Evolutionary conservation across 805 yeast genomes (phyloP).

Genomic region (Nematodospora valgi): DNA sequence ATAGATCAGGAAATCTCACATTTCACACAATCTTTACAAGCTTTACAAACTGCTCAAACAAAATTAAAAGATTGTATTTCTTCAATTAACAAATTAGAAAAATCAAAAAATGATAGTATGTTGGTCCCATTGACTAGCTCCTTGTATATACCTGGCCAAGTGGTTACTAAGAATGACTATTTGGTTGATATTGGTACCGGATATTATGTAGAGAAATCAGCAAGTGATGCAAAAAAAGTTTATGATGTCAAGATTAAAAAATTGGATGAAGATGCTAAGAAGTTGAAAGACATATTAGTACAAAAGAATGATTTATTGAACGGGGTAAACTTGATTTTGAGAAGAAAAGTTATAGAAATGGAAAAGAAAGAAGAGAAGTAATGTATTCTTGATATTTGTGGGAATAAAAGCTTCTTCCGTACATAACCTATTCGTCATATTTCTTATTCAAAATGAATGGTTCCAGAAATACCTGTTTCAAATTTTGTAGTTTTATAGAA

Average conservation of each 20-base stretch:
- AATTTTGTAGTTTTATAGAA: constrained; percentile 38
- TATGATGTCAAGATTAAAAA: constrained; percentile 73
- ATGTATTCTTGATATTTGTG: neutral
- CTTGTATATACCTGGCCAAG: constrained; percentile 82
- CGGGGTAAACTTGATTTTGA: constrained; percentile 56
- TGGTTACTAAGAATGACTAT: constrained; percentile 61
- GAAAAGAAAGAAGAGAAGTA: constrained; percentile 27
- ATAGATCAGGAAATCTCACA: constrained; percentile 85
- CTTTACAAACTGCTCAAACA: constrained; percentile 75
- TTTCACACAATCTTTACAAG: constrained; percentile 77
- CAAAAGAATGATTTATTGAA: constrained; percentile 67
- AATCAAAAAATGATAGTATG: constrained; percentile 41
- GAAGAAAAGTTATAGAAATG: constrained; percentile 49
- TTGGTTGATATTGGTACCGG: constrained; percentile 97
- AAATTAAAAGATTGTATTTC: constrained; percentile 79
- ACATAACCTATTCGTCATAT: constrained; percentile 15
- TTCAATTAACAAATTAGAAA: constrained; percentile 59
- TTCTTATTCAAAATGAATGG: constrained; percentile 48
- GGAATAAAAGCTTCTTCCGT: neutral
- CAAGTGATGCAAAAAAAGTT: constrained; percentile 63
- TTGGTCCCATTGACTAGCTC: constrained; percentile 88
- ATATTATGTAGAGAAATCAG: constrained; percentile 79
- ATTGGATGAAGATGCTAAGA: constrained; percentile 66
- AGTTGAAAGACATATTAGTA: constrained; percentile 69
- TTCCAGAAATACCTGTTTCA: constrained; percentile 41